Base-by-base conservation (phyloP, 1,139 yeast species). In the Yamadazyma conglobata region DNA sequence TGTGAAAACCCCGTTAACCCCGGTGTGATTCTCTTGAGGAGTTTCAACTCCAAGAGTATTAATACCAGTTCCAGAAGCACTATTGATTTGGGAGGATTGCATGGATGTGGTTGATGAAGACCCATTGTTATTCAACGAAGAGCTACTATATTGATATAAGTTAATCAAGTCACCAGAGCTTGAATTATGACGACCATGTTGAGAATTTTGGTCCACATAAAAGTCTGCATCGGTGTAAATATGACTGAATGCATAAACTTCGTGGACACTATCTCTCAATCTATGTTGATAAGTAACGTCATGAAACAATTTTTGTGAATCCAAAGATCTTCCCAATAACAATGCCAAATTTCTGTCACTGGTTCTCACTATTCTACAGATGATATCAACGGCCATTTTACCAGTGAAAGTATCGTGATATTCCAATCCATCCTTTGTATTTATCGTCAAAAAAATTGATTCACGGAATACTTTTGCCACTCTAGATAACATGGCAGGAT, bases 341-440 rank as follows among this genome's bases (percentile, higher is more conserved):
- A 91, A 62, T 0, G 97, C 97, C 50, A 91, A 63, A 47, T 88
- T 89, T 39, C 99, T 70, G 55, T 91, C 98, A 10, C 88, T 84
- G 3, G 96, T 89, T 43, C 94, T 70, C 34, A 91, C 81, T 35
- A 91, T 82, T 33, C 83, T 72, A 38, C 95, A 82, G 36, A 91
- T 79, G 15, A 83, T 73, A 56, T 88, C 96, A 27, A 91, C 95
- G 0, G 97, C 96, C 61, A 86, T 93, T 21, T 86, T 73, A 13
- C 99, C 99, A 0, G 96, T 84, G 52, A 93, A 93, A 0, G 97
- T 83, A 51, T 89, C 95, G 52, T 93, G 86, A 58, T 89, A 89
- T 40, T 91, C 86, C 46, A 91, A 72, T n/a, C 96, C 97, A 59
- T 89, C 93, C 51, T 91, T 91, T 49, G 84, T 82, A 44, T 86